Conservation (phyloP, 768 basidiomycete genomes). For the Rhizopogon vinicolor region DNA sequence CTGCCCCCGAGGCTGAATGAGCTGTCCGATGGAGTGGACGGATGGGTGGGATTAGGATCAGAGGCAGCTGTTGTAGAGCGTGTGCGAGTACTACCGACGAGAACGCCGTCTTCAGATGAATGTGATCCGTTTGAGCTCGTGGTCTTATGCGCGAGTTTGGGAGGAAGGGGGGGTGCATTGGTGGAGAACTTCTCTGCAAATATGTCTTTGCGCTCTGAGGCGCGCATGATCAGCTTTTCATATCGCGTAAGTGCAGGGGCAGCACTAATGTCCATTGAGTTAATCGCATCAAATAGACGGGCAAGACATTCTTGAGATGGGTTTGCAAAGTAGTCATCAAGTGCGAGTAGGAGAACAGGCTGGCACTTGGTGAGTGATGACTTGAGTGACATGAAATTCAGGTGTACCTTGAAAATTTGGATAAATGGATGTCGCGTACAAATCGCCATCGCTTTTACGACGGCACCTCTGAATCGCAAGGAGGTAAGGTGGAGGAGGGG, state of each 20-base stretch:
- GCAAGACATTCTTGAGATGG: conserved; percentile 90
- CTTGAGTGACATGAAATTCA: conserved; percentile 2
- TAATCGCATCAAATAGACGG: conserved; percentile 88
- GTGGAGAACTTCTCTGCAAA: conserved; percentile 78
- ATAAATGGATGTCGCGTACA: conserved; percentile 92
- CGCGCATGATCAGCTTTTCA: conserved; percentile 88
- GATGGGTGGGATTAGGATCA: conserved; percentile 24
- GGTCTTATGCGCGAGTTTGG: conserved; percentile 37
- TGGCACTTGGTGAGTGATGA: conserved; percentile 26
- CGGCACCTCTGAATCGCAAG: conserved; percentile 63
- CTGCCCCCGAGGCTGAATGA: conserved; percentile 78
- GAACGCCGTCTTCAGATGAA: conserved; percentile 64
- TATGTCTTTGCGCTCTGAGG: conserved; percentile 87
- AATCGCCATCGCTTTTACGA: conserved; percentile 92
- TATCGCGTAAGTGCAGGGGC: conserved; percentile 73
- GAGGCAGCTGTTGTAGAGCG: conserved; percentile 32
- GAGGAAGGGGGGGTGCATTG: conserved; percentile 7
- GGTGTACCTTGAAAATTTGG: conserved; percentile 85
- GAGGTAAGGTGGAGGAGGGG: neutral
- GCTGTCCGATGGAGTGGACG: conserved; percentile 61
- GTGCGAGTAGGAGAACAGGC: conserved; percentile 90
- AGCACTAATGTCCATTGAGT: conserved; percentile 81
- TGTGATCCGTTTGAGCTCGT: conserved; percentile 59
- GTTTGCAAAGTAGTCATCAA: conserved; percentile 90
- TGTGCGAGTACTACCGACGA: conserved; percentile 37